phyloP scores from a whole-genome alignment of 768 basidiomycete genomes.

The Exidia glandulosa region DNA sequence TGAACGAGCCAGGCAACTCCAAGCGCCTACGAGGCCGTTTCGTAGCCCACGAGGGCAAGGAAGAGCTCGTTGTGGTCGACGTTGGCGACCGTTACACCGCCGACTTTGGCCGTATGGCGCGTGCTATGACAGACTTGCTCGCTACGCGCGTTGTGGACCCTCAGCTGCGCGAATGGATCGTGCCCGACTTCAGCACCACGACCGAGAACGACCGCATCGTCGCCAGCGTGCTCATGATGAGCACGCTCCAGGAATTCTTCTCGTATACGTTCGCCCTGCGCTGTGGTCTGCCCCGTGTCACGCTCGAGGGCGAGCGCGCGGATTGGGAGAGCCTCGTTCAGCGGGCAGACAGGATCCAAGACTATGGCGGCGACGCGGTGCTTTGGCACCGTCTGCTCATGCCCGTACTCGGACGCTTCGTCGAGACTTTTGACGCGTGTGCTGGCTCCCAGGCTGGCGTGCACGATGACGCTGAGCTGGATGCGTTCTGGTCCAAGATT shows the following conservation, averaged over 20 bases:
- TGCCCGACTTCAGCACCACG: conserved; percentile 35
- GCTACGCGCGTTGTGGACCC: conserved; percentile 16
- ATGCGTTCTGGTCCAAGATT: conserved; percentile 11
- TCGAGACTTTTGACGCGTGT: conserved; percentile 17
- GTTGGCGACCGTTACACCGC: conserved; percentile 13
- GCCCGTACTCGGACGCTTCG: conserved; percentile 25
- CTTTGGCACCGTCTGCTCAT: conserved; percentile 31
- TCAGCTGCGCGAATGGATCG: conserved; percentile 27
- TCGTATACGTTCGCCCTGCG: conserved; percentile 17
- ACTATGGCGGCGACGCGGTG: conserved; percentile 23
- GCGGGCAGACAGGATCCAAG: conserved; percentile 28
- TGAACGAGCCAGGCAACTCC: conserved; percentile 15
- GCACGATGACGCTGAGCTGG: conserved; percentile 3
- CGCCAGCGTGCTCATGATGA: conserved; percentile 32
- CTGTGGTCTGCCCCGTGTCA: conserved; percentile 35
- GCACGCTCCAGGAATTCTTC: conserved; percentile 27
- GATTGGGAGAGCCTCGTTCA: conserved; percentile 29
- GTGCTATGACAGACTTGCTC: conserved; percentile 16
- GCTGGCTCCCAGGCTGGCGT: conserved; percentile 3
- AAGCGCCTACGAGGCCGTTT: conserved; percentile 25
- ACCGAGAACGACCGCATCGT: conserved; percentile 26
- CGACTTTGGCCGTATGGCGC: conserved; percentile 22
- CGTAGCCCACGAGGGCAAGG: conserved; percentile 24
- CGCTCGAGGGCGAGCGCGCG: conserved; percentile 28
- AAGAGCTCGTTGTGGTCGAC: conserved; percentile 16